A percentile compares a stretch with the other conserved stretches of the same genome.
Evolutionary conservation across 805 yeast species (phyloP).

Genomic region (Yarrowia deformans): DNA sequence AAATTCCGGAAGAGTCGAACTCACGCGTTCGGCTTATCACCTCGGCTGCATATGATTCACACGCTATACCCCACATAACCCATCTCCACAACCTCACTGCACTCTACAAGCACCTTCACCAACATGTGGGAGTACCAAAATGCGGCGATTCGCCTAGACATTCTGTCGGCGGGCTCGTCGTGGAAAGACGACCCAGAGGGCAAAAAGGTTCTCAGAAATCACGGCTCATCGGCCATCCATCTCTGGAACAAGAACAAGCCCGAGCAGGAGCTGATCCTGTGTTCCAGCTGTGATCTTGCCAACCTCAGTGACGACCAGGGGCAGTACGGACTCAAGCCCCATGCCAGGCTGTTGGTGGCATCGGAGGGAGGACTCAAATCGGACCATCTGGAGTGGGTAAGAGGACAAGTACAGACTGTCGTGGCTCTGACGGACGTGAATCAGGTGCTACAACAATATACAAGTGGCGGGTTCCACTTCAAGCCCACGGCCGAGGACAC

Average conservation of each 20-base stretch:
- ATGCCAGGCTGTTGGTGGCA: conserved; percentile 24
- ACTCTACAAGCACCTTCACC: not conserved
- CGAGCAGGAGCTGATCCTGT: conserved; percentile 22
- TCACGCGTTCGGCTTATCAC: conserved; percentile 15
- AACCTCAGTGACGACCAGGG: conserved; percentile 9
- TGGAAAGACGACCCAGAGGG: conserved; percentile 33
- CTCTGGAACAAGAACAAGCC: conserved; percentile 33
- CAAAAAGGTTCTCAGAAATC: conserved; percentile 22
- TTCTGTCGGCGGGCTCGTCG: conserved; percentile 21
- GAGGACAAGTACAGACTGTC: conserved; percentile 21
- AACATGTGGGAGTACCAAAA: conserved; percentile 37
- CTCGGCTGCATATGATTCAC: conserved; percentile 35
- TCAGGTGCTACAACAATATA: conserved; percentile 21
- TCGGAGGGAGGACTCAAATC: conserved; percentile 27
- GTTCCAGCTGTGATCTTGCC: conserved; percentile 35
- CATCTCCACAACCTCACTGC: not conserved
- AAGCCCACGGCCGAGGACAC: conserved; percentile 28
- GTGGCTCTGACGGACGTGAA: conserved; percentile 18
- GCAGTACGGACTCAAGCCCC: conserved; percentile 22
- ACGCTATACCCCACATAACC: conserved; percentile 19
- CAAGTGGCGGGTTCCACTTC: conserved; percentile 35
- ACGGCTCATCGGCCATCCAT: conserved; percentile 30
- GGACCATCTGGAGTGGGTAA: conserved; percentile 27
- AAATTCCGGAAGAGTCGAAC: not conserved
- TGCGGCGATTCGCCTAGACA: conserved; percentile 31